Base-by-base conservation (phyloP, 2,329 filamentous ascomycete species). In the Pestalotiopsis sp. region DNA sequence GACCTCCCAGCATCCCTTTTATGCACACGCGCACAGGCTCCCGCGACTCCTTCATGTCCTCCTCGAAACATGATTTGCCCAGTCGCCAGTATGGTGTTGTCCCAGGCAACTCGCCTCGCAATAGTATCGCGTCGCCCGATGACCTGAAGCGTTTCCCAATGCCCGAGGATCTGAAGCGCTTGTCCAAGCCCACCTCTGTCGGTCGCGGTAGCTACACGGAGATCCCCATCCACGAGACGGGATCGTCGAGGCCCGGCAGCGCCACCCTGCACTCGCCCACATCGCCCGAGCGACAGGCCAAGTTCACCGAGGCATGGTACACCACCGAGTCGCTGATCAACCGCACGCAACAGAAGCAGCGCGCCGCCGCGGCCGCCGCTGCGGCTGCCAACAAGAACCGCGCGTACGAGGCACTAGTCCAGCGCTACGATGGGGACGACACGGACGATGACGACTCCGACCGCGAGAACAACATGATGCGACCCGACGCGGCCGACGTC, bases 1-100 rank as follows among this genome's bases (percentile, higher is more conserved):
- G 83, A 2, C 86, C 86, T 0, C 84, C 84, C 0, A 87, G 87
- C 0, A 85, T 97, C 64, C 91, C 94, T 0, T 98, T 97, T 79
- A 88, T 93, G 80, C 91, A 96, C 76, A 97, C 93, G 0, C 89
- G 94, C 41, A 85, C 83, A 17, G 83, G 87, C 61, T 93, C 90
- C 2, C 85, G 87, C 12, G 86, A 87, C 40, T 89, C 88, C 4
- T 80, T 85, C 62, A 82, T 81, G 27, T 87, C 85, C 70, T 87
- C 85, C 70, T 86, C 64, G 75, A 84, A 70, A 52, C 83, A 84
- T 64, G 83, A 90, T 72, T 82, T 89, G 13, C 86, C 89, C 11
- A 84, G 84, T 71, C 82, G 87, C 60, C 85, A 89, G 72, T 86
- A 89, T 72, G 87, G 90, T 74, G 79, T 86, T 70, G 71, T 78